Conservation (phyloP, 2,329 filamentous ascomycete genomes). For the Hymenoscyphus albidus region DNA sequence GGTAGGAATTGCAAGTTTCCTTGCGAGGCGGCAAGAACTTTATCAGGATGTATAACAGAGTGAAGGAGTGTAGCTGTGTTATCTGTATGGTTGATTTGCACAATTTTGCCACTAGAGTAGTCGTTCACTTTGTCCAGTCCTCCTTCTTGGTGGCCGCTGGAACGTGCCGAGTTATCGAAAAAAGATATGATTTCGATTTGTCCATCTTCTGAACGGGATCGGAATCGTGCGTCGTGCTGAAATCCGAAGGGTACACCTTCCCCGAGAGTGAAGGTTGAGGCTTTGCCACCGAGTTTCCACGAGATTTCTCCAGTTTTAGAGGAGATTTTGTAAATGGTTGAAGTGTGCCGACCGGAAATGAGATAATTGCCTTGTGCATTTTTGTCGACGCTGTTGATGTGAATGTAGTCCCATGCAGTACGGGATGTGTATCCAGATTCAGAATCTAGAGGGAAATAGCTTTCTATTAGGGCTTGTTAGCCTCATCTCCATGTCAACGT, state of each 20-base stretch:
- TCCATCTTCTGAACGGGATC: slow-evolving; percentile 31
- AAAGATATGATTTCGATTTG: slow-evolving; percentile 40
- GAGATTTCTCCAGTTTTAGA: slow-evolving; percentile 43
- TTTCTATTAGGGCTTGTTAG: background rate
- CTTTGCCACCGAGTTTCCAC: slow-evolving; percentile 49
- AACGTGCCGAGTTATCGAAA: slow-evolving; percentile 42
- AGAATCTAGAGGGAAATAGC: slow-evolving; percentile 19
- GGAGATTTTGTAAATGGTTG: slow-evolving; percentile 42
- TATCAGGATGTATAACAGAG: background rate
- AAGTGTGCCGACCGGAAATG: slow-evolving; percentile 41
- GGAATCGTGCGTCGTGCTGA: slow-evolving; percentile 49
- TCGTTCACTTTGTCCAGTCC: background rate
- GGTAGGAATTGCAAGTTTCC: slow-evolving; percentile 42
- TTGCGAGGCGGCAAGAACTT: slow-evolving; percentile 36
- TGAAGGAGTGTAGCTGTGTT: background rate
- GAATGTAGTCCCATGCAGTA: slow-evolving; percentile 45
- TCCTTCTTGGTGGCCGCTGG: slow-evolving; percentile 20
- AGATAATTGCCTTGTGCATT: slow-evolving; percentile 43
- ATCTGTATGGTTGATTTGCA: slow-evolving; percentile 1
- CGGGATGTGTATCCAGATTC: slow-evolving; percentile 35
- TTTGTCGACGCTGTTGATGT: slow-evolving; percentile 52
- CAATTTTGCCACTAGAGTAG: slow-evolving; percentile 22
- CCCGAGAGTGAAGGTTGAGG: slow-evolving; percentile 42
- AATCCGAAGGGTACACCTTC: slow-evolving; percentile 39
- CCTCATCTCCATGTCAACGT: background rate